Conservation (phyloP, 768 basidiomycete species). For the Leccinum variicolor region DNA sequence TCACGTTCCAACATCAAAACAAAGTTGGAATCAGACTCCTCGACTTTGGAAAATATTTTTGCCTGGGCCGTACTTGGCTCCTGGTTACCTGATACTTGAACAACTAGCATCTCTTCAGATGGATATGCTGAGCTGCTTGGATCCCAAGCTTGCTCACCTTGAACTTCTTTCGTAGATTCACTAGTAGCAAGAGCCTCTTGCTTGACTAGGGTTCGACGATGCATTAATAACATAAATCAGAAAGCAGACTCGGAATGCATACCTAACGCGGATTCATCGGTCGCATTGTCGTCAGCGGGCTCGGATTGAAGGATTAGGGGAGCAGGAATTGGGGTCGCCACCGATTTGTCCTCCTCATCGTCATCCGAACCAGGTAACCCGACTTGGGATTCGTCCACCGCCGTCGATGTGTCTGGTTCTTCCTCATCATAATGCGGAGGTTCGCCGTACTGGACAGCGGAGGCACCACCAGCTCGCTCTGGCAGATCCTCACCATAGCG, state of each 20-base stretch:
- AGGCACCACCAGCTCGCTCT: conserved; percentile 24
- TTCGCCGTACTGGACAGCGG: conserved; percentile 16
- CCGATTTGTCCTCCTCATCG: conserved; percentile 10
- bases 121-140: background rate
- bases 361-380: conserved; percentile 11
- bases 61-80: conserved; percentile 6
- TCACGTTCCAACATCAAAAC: conserved; percentile 26
- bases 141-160: conserved; percentile 9
- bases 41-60: conserved; percentile 13
- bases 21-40: conserved; percentile 30
- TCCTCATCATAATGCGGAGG: conserved; percentile 23
- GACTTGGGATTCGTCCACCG: conserved; percentile 16
- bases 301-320: conserved; percentile 9
- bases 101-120: conserved; percentile 7
- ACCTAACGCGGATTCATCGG: conserved; percentile 3
- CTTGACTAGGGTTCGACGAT: conserved; percentile 2
- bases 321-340: conserved; percentile 14
- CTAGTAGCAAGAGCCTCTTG: background rate
- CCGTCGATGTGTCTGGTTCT: conserved; percentile 17
- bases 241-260: background rate
- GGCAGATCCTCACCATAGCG: conserved; percentile 34
- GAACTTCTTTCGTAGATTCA: conserved; percentile 5
- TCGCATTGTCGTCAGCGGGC: background rate
- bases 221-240: background rate
- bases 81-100: conserved; percentile 10